Evolutionary conservation across 176 grass and related monocot genomes (phyloP).

Genomic region (Puya raimondii): DNA sequence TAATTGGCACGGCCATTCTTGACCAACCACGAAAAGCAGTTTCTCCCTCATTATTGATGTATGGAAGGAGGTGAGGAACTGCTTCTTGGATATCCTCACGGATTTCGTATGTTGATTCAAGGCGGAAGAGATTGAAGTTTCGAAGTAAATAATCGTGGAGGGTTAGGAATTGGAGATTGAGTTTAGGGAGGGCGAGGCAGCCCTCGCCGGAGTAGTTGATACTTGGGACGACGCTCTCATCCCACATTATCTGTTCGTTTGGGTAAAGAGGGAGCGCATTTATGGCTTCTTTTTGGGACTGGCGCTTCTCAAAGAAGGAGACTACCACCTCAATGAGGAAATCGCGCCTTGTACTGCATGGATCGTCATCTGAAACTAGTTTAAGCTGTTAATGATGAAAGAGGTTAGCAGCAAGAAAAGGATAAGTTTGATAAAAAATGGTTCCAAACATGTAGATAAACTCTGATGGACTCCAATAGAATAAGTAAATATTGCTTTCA

Average conservation of each 20-base stretch:
- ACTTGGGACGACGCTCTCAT: constrained; percentile 96
- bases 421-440: neutral
- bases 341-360: constrained; percentile 65
- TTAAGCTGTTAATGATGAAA: constrained; percentile 66
- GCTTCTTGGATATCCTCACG: constrained; percentile 98
- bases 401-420: constrained; percentile 22
- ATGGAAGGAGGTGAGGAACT: constrained; percentile 88
- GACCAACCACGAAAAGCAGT: constrained; percentile 96
- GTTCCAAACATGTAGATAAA: neutral
- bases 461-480: neutral
- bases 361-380: constrained; percentile 78
- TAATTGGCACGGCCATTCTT: constrained; percentile 94
- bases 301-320: constrained; percentile 88
- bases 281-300: constrained; percentile 97
- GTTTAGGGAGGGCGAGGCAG: constrained; percentile 96
- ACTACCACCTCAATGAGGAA: constrained; percentile 89
- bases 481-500: too few species aligned
- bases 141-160: constrained; percentile 95
- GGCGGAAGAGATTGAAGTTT: constrained; percentile 97
- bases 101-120: constrained; percentile 99
- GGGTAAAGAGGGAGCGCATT: constrained; percentile 95
- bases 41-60: constrained; percentile 95
- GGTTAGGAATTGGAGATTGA: constrained; percentile 95
- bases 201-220: constrained; percentile 99
- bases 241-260: constrained; percentile 99